Evolutionary conservation across 768 basidiomycete genomes (phyloP), one percentile per base, ranked within the genome.

Genomic region (Lyophyllum shimeji): DNA sequence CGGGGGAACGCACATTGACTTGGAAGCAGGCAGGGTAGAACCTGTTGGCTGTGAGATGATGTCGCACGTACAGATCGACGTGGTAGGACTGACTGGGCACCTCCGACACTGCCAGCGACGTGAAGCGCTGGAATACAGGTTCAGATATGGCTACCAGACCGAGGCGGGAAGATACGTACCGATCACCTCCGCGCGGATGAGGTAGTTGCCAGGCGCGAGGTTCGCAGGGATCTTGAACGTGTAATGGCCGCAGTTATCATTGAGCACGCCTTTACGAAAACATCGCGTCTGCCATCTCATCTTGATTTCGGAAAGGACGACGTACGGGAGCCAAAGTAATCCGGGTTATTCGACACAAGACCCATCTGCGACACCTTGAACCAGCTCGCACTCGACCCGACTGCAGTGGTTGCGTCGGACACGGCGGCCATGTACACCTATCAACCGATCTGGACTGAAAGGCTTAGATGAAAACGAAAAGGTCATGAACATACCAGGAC

Each of bases 241-340:
- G 61, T 70, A 80, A 63, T 81, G 79, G n/a, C 80, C 80, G 53
- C 80, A 82, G 66, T 82, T 81, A 52, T 80, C 73, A 59, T 75
- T 74, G 34, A 76, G 60, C 34, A 74, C 69, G 60, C 71, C 70
- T 65, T 21, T 52, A n/a, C 34, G 23, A 25, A 24, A 17, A 1
- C 8, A 31, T 20, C 45, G 23, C n/a, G 17, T 11, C 18, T 40
- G 7, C 31, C 12, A 33, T 6, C 7, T 12, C 31, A 12, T 12
- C 31, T 24, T 23, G 15, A 55, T 45, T 15, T 24, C 44, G 13
- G 13, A 12, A 34, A 23, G 27, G 55, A 37, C 7, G 6, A 61
- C 71, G 59, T 48, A 73, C 72, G 64, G 56, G 73, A 67, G 46
- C 73, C 72, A 67, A 74, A 82, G 66, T 80, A 81, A 45, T 77